Evolutionary conservation across 2,329 filamentous ascomycete species (phyloP), one percentile per base, ranked within the genome.

Genomic region (Arachnopeziza araneosa): DNA sequence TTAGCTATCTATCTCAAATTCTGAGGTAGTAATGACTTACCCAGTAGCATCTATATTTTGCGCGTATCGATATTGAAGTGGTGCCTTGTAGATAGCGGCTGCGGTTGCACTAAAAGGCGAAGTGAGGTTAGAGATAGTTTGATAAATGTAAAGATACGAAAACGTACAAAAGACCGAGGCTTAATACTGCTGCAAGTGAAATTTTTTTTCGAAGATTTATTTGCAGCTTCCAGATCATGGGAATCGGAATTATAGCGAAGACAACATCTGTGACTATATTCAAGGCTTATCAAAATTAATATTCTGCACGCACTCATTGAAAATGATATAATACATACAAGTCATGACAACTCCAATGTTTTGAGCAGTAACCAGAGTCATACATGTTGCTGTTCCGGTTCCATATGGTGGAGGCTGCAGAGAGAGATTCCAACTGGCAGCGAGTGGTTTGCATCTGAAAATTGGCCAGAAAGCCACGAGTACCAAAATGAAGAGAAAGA

Each of bases 201-300:
- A 75, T 62, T 60, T 76, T 77, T 5, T 74, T 74, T 30, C 75
- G 72, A 1, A 63, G 59, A 64, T 75, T 76, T 62, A 78, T 69
- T 52, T 76, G 72, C 2, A 78, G 69, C 30, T 71, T 71, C 66
- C 75, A 70, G 52, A 78, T 72, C 44, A 78, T 70, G 0, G 75
- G 75, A n/a, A 77, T 70, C 0, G 76, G 76, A 1, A 77, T 55
- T 0, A 73, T 62, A 1, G 76, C 75, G 57, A 78, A 73, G n/a
- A 49, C 23, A 9, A 62, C 24, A 55, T 62, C 60, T 14, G 60
- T 62, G 32, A 50, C 30, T 44, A 60, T 60, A 36, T 56, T 56
- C 7, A 56, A 14, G 10, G 12, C 54, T 56, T 17, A 2, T 17
- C n/a, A 23, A n/a, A 24, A 21, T 55, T 48, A 55, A 30, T 23